phyloP scores from a whole-genome alignment of 495 filamentous ascomycete species.

The Glarea lozoyensis region DNA sequence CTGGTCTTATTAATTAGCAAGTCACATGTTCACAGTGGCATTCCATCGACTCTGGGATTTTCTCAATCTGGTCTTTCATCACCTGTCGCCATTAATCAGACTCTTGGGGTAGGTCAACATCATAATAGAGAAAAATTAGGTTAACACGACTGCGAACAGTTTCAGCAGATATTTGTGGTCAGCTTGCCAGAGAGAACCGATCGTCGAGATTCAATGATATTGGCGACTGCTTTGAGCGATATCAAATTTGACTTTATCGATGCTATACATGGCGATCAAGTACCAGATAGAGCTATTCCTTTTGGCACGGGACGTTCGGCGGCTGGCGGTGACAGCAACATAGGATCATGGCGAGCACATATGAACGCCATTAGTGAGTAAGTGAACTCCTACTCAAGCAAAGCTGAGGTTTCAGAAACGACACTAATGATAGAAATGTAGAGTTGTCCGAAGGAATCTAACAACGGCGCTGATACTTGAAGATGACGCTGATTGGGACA shows the following conservation, averaged over 20 bases:
- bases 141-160: too few relatives aligned
- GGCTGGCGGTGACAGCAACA: conserved; percentile 18
- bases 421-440: too few relatives aligned
- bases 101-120: too few relatives aligned
- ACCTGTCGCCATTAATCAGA: too few relatives aligned
- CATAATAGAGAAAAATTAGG: too few relatives aligned
- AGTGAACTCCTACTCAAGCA: too few relatives aligned
- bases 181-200: conserved; percentile 52
- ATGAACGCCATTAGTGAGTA: conserved; percentile 33
- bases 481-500: conserved; percentile 43
- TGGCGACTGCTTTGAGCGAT: conserved; percentile 41
- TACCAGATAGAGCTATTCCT: conserved; percentile 27
- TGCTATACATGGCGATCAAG: conserved; percentile 35
- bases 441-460: conserved; percentile 27
- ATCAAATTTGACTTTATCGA: conserved; percentile 47
- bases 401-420: too few relatives aligned
- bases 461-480: conserved; percentile 37
- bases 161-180: conserved; percentile 52
- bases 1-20: too few relatives aligned
- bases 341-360: conserved; percentile 38
- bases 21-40: too few relatives aligned
- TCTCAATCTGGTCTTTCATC: too few relatives aligned
- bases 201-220: conserved; percentile 49
- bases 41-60: too few relatives aligned
- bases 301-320: conserved; percentile 10